These are phyloP conservation scores for Miamiensis avidus DNA, from an alignment of 169 alveolate species.

Conservation along the genomic window DNA sequence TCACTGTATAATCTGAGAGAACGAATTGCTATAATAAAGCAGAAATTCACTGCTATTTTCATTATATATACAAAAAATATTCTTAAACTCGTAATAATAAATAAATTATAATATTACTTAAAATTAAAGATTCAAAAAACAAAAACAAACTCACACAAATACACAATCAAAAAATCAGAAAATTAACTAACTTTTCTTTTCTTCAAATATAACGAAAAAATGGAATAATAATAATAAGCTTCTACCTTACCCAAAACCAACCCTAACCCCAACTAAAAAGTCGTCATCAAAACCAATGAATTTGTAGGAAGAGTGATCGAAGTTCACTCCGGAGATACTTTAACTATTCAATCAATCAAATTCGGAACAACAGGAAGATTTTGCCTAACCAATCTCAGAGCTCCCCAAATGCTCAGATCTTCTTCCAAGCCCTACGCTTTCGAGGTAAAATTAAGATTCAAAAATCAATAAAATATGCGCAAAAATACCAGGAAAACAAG, in stretches of 20 bases:
- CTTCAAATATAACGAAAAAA: neutral
- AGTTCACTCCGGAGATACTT: conserved; percentile 81
- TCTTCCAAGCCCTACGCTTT: conserved; percentile 75
- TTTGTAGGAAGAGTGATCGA: conserved; percentile 59
- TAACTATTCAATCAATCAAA: conserved; percentile 61
- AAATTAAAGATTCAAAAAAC: too few relatives aligned
- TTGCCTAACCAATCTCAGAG: conserved; percentile 71
- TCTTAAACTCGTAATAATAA: too few relatives aligned
- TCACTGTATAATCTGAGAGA: too few relatives aligned
- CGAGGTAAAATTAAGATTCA: conserved; percentile 32
- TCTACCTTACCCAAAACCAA: neutral
- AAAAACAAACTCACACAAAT: neutral
- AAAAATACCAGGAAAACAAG: too few relatives aligned
- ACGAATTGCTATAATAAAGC: too few relatives aligned
- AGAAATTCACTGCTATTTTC: too few relatives aligned
- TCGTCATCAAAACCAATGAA: conserved; percentile 21
- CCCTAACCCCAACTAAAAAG: neutral
- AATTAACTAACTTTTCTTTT: neutral
- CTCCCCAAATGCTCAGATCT: conserved; percentile 70
- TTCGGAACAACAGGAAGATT: conserved; percentile 57
- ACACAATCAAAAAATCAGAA: neutral
- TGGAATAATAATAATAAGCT: neutral
- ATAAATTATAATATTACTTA: too few relatives aligned
- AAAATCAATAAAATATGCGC: too few relatives aligned
- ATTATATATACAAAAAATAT: too few relatives aligned